phyloP scores from a whole-genome alignment of 2,329 filamentous ascomycete genomes.

The Pseudocercospora fijiensis region DNA sequence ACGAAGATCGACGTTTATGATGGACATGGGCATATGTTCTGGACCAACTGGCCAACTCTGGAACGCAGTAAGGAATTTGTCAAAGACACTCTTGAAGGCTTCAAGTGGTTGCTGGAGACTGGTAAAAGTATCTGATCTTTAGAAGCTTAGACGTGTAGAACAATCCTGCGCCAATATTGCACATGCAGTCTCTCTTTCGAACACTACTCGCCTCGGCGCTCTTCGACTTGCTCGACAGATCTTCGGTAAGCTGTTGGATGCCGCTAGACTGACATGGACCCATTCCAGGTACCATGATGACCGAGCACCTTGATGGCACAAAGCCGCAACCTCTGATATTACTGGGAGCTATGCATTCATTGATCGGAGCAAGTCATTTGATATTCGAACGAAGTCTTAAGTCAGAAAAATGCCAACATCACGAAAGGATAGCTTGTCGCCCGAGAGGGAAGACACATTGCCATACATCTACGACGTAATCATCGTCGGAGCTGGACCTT shows the following conservation, averaged over 20 bases:
- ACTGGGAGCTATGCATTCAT: neutral
- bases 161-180: neutral
- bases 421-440: slow-evolving; percentile 24
- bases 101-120: slow-evolving; percentile 12
- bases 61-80: slow-evolving; percentile 12
- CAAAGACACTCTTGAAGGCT: slow-evolving; percentile 14
- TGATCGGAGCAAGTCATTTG: neutral
- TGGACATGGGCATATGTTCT: slow-evolving; percentile 39
- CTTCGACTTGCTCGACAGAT: neutral
- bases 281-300: slow-evolving; percentile 13
- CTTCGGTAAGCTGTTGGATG: slow-evolving; percentile 9
- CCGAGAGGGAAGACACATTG: slow-evolving; percentile 17
- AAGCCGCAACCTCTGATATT: neutral
- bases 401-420: slow-evolving; percentile 13
- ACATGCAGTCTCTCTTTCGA: neutral
- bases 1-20: slow-evolving; percentile 47
- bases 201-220: neutral
- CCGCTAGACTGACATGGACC: slow-evolving; percentile 8
- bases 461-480: slow-evolving; percentile 60
- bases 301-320: slow-evolving; percentile 18
- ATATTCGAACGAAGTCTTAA: no score
- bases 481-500: slow-evolving; percentile 73
- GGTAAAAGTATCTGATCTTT: neutral
- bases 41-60: slow-evolving; percentile 15
- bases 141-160: neutral